Evolutionary conservation across 2,329 filamentous ascomycete genomes (phyloP).

Genomic region (Beauveria australis): DNA sequence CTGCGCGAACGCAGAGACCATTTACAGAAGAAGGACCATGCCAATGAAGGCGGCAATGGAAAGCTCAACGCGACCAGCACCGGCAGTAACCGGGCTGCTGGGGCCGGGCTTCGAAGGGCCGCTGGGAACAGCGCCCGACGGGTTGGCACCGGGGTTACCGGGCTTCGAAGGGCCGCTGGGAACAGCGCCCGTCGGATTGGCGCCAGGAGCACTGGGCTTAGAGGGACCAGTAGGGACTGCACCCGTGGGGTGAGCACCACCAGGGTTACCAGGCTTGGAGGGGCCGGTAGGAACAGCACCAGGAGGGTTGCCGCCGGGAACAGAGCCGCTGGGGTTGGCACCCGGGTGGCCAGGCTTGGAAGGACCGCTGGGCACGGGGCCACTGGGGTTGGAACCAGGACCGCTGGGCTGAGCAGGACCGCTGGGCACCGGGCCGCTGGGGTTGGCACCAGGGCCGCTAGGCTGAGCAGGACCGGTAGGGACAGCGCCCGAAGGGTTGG

Average conservation of each 20-base stretch:
- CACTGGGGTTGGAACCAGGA: background rate
- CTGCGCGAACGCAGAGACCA: background rate
- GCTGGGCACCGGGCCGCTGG: background rate
- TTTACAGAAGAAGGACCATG: slow-evolving; percentile 7
- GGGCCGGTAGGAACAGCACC: background rate
- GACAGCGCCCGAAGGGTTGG: background rate
- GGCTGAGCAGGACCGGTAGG: background rate
- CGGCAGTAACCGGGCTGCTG: background rate
- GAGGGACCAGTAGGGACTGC: background rate
- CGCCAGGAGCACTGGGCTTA: background rate
- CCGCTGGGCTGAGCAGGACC: background rate
- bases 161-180: background rate
- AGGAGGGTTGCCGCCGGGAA: background rate
- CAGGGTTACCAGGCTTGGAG: background rate
- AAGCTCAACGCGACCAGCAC: background rate
- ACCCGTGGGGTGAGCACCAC: background rate
- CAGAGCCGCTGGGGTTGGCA: background rate
- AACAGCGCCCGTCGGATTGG: background rate
- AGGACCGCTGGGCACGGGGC: background rate
- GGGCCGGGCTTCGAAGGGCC: background rate
- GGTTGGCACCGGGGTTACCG: background rate
- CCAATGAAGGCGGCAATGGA: background rate
- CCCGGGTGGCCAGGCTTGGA: background rate
- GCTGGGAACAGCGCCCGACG: background rate
- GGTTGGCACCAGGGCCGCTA: background rate